Conservation (phyloP, 306 rosid genomes). For the Lathyrus oleraceus region DNA sequence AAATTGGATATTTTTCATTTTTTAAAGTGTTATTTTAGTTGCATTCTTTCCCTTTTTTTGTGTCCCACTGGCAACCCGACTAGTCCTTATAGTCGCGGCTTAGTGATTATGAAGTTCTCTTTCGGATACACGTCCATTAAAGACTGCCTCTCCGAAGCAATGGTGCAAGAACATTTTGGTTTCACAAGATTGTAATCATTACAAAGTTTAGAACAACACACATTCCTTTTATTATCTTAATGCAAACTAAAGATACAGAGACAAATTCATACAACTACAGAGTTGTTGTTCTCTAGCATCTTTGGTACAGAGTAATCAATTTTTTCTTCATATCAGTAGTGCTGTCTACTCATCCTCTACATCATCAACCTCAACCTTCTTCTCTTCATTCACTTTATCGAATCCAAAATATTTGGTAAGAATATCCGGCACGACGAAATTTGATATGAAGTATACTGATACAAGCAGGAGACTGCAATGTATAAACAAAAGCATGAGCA, state of each 20-base stretch:
- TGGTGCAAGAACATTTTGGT: not conserved
- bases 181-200: not conserved
- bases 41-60: not conserved
- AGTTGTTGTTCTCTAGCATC: not conserved
- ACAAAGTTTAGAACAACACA: constrained; percentile 1
- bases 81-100: not conserved
- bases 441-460: constrained; percentile 40
- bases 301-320: not conserved
- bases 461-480: constrained; percentile 56
- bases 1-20: constrained; percentile 28
- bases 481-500: not conserved
- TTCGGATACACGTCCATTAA: not conserved
- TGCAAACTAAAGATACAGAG: constrained; percentile 9
- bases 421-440: constrained; percentile 57
- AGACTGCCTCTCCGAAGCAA: not conserved
- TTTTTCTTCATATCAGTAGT: constrained; percentile 13
- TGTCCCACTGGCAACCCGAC: not conserved
- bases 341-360: constrained; percentile 23
- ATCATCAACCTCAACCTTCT: constrained; percentile 40
- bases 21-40: not conserved
- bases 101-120: not conserved
- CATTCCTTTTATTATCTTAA: constrained; percentile 12
- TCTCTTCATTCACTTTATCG: constrained; percentile 39
- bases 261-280: constrained; percentile 2
- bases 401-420: constrained; percentile 39